These are phyloP conservation scores for Sporisorium sorghi DNA, from an alignment of 1,284 basidiomycete species.

Conservation along the genomic window DNA sequence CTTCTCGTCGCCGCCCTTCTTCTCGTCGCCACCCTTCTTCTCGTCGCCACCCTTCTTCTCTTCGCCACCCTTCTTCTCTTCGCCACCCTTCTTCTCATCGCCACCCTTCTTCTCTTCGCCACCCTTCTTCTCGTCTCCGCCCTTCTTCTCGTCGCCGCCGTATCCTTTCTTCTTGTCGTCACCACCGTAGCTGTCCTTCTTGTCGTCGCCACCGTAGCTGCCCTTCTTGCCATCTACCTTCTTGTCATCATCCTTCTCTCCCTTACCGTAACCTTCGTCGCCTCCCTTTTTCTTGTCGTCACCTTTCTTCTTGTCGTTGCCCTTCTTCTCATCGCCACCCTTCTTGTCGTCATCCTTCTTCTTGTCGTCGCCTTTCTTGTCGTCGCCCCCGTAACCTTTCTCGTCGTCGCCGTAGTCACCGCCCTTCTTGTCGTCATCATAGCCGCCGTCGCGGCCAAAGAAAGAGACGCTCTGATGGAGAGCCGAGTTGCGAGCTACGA, in stretches of 20 bases:
- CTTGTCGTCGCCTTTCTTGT: constrained; percentile 9
- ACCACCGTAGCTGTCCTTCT: constrained; percentile 7
- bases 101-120: constrained; percentile 5
- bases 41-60: constrained; percentile 18
- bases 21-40: background rate
- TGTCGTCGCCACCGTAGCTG: background rate
- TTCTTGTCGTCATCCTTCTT: constrained; percentile 11
- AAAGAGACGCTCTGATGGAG: constrained; percentile 1
- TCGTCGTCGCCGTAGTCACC: constrained; percentile 4
- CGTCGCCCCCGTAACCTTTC: constrained; percentile 8
- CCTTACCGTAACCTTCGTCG: too few relatives aligned
- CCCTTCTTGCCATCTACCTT: constrained; percentile 12
- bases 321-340: constrained; percentile 4
- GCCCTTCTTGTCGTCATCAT: background rate
- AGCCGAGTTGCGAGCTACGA: constrained; percentile 13
- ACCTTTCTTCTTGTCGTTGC: constrained; percentile 11
- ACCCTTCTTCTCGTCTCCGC: constrained; percentile 6
- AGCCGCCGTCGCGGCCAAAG: constrained; percentile 17
- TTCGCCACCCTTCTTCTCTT: constrained; percentile 4
- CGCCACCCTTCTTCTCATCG: background rate
- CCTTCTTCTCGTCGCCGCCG: background rate
- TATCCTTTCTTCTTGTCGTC: constrained; percentile 10
- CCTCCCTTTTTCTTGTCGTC: constrained; percentile 19
- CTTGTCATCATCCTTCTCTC: constrained; percentile 14
- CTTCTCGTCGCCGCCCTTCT: constrained; percentile 9